phyloP scores from a whole-genome alignment of 192 early-diverging fungal genomes.

The Entomortierella beljakovae region DNA sequence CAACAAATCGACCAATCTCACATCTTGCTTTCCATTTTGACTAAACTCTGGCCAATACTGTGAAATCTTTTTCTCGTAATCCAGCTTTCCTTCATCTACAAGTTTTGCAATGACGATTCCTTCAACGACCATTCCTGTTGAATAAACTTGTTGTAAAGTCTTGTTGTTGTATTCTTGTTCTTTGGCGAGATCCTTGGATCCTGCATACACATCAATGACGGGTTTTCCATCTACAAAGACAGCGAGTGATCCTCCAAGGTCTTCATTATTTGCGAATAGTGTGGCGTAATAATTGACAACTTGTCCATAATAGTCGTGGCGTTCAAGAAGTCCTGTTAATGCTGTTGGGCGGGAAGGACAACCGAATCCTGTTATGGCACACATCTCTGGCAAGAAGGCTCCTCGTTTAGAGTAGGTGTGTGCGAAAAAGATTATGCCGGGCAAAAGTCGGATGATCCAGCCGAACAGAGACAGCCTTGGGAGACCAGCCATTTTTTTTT shows the following conservation, averaged over 20 bases:
- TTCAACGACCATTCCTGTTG: conserved; percentile 70
- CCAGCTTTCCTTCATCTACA: conserved; percentile 65
- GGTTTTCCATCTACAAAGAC: conserved; percentile 63
- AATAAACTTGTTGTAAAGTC: conserved; percentile 76
- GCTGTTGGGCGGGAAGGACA: conserved; percentile 12
- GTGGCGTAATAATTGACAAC: conserved; percentile 31
- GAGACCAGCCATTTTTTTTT: conserved; percentile 13
- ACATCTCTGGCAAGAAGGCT: conserved; percentile 24
- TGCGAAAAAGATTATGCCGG: conserved; percentile 25
- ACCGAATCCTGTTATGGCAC: conserved; percentile 6
- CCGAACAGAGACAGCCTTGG: conserved; percentile 14
- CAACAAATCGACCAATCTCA: conserved; percentile 70
- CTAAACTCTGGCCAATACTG: conserved; percentile 84
- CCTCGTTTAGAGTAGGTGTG: conserved; percentile 28
- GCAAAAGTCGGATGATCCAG: conserved; percentile 31
- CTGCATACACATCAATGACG: conserved; percentile 75
- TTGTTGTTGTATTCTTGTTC: conserved; percentile 58
- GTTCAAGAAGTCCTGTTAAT: conserved; percentile 31
- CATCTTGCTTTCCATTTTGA: conserved; percentile 76
- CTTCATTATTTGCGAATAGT: conserved; percentile 41
- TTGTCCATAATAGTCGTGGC: conserved; percentile 35
- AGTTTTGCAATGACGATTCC: conserved; percentile 69
- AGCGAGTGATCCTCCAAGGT: conserved; percentile 59
- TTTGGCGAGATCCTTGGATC: conserved; percentile 58
- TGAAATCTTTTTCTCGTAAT: conserved; percentile 63